Conservation (phyloP, 2,329 filamentous ascomycete genomes). For the Orbilia brochopaga region DNA sequence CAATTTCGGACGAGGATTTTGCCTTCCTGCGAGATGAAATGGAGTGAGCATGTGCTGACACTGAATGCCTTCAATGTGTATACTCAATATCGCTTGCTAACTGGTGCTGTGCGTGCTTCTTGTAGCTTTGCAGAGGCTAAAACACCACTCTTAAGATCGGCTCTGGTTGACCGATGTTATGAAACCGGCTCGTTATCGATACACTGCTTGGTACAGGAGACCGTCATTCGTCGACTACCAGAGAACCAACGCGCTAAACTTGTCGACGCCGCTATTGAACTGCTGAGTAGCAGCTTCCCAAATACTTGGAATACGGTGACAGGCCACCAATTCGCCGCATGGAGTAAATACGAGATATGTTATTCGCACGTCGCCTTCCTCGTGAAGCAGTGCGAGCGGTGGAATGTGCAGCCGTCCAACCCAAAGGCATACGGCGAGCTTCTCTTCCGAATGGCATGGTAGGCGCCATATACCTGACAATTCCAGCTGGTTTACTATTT, state of each 20-base stretch:
- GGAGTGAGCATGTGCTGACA: conserved; percentile 52
- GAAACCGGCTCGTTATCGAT: conserved; percentile 52
- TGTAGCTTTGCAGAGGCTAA: conserved; percentile 52
- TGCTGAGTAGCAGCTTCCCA: conserved; percentile 55
- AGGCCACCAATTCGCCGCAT: conserved; percentile 55
- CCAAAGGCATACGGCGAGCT: conserved; percentile 54
- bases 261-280: conserved; percentile 52
- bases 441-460: conserved; percentile 55
- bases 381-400: conserved; percentile 50
- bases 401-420: conserved; percentile 40
- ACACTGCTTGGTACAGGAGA: conserved; percentile 54
- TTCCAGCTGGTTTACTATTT: not conserved
- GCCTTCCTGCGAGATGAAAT: conserved; percentile 55
- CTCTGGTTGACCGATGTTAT: conserved; percentile 52
- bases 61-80: not conserved
- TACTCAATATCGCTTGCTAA: not conserved
- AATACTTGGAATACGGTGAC: conserved; percentile 54
- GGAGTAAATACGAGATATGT: conserved; percentile 55
- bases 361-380: conserved; percentile 56
- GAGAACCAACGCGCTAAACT: conserved; percentile 43
- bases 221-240: conserved; percentile 46
- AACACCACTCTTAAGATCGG: conserved; percentile 51
- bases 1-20: conserved; percentile 50
- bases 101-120: not conserved
- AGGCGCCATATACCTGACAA: conserved; percentile 9